Conservation (phyloP, 176 grass and related monocot species). For the Themeda triandra region DNA sequence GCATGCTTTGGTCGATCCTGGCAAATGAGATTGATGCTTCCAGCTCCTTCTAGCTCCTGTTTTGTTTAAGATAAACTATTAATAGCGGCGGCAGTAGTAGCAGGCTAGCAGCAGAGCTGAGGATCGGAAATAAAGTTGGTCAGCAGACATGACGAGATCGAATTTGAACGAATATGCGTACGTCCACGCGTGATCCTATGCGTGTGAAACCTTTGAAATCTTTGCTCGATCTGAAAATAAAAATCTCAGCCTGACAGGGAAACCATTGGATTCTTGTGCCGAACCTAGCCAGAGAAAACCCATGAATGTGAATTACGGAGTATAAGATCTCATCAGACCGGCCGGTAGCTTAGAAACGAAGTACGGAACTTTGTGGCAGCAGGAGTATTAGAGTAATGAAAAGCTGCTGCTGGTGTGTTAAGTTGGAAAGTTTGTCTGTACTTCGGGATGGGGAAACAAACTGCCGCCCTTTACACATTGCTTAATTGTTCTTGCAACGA, state of each 20-base stretch:
- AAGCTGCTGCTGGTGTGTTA: not conserved
- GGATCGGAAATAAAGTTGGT: conserved; percentile 13
- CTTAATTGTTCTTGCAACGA: conserved; percentile 14
- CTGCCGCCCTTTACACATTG: conserved; percentile 29
- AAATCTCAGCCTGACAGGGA: not conserved
- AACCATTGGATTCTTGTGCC: not conserved
- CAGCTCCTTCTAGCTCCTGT: conserved; percentile 15
- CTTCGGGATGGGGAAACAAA: conserved; percentile 23
- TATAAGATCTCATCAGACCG: not conserved
- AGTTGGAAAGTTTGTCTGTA: conserved; percentile 33
- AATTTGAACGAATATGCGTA: conserved; percentile 16
- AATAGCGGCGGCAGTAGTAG: not conserved
- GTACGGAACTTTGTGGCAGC: not conserved
- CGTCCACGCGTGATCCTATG: conserved; percentile 32
- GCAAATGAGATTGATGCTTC: conserved; percentile 21
- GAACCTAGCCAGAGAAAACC: not conserved
- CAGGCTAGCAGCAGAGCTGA: conserved; percentile 12
- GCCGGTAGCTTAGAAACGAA: not conserved
- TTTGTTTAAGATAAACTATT: conserved; percentile 17
- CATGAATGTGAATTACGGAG: not conserved
- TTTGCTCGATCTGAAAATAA: not conserved
- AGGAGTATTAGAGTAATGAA: not conserved
- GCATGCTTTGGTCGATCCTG: conserved; percentile 3
- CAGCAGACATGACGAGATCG: not conserved
- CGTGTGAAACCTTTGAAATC: conserved; percentile 38